Conservation (phyloP, 192 early-diverging fungal genomes). For the Linnemannia zychae region DNA sequence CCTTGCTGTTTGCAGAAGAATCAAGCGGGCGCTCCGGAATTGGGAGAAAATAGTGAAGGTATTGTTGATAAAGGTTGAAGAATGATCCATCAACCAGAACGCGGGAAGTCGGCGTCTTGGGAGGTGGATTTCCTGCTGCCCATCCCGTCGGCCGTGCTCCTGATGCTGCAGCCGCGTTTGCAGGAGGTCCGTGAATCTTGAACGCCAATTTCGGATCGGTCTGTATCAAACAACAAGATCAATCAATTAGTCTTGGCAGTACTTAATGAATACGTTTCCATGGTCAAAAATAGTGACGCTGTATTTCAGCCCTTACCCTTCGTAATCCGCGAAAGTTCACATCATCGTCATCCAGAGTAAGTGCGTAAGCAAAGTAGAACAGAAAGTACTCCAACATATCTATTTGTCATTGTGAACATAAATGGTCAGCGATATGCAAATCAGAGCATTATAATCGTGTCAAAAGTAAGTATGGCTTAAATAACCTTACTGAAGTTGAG, state of each 20-base stretch:
- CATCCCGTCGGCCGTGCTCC: constrained; percentile 18
- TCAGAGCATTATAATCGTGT: no score
- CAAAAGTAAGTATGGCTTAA: no score
- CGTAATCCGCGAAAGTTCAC: constrained; percentile 34
- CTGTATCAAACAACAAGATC: neutral
- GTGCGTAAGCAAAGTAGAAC: constrained; percentile 54
- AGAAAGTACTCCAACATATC: constrained; percentile 57
- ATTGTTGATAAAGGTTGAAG: constrained; percentile 47
- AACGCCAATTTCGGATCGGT: constrained; percentile 47
- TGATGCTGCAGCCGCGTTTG: neutral
- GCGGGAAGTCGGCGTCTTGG: constrained; percentile 21
- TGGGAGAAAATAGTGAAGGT: constrained; percentile 51
- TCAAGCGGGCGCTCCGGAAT: constrained; percentile 25
- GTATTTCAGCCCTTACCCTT: constrained; percentile 36
- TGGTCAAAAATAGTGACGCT: neutral
- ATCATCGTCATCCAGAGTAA: constrained; percentile 52
- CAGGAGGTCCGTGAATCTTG: constrained; percentile 27
- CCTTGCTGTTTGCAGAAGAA: neutral
- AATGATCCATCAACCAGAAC: constrained; percentile 47
- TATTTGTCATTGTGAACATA: neutral
- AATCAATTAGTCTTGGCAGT: neutral
- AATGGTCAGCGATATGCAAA: neutral
- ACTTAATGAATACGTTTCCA: no score
- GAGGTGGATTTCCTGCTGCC: constrained; percentile 19
- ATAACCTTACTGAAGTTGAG: constrained; percentile 47